Percentiles rank a stretch among this genome's conserved stretches.
Evolutionary conservation across 805 yeast genomes (phyloP).

Genomic region (Nakazawaea wyomingensis): DNA sequence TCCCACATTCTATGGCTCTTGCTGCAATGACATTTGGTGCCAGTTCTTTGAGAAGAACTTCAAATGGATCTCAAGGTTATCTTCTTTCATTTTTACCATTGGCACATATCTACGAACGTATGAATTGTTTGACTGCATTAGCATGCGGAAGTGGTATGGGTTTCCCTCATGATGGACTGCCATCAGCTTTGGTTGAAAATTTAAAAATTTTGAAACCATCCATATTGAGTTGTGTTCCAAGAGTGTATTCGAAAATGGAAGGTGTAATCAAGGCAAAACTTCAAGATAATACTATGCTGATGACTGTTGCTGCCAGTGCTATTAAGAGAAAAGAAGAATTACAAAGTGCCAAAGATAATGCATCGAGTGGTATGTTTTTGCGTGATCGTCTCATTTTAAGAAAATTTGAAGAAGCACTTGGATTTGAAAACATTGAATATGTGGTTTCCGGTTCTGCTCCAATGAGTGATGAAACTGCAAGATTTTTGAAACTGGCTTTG

Average conservation of each 20-base stretch:
- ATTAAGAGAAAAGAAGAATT: constrained; percentile 8
- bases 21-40: constrained; percentile 35
- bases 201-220: constrained; percentile 50
- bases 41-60: constrained; percentile 17
- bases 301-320: constrained; percentile 12
- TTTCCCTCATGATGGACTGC: constrained; percentile 43
- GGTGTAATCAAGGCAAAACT: constrained; percentile 51
- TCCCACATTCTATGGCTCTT: constrained; percentile 45
- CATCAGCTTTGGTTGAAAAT: constrained; percentile 54
- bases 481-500: constrained; percentile 57
- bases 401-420: constrained; percentile 37
- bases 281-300: constrained; percentile 22
- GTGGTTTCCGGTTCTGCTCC: constrained; percentile 65
- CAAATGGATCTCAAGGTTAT: constrained; percentile 22
- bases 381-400: constrained; percentile 31
- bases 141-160: constrained; percentile 28
- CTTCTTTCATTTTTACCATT: constrained; percentile 46
- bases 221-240: constrained; percentile 53
- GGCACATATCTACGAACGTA: constrained; percentile 55
- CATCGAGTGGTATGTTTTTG: constrained; percentile 30
- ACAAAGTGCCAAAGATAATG: constrained; percentile 14
- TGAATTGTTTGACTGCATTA: constrained; percentile 12
- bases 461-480: constrained; percentile 54
- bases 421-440: constrained; percentile 36
- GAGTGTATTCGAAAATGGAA: constrained; percentile 59